Evolutionary conservation across 768 basidiomycete genomes (phyloP), one percentile per base, ranked within the genome.

Genomic region (Boletus vermiculosoides): DNA sequence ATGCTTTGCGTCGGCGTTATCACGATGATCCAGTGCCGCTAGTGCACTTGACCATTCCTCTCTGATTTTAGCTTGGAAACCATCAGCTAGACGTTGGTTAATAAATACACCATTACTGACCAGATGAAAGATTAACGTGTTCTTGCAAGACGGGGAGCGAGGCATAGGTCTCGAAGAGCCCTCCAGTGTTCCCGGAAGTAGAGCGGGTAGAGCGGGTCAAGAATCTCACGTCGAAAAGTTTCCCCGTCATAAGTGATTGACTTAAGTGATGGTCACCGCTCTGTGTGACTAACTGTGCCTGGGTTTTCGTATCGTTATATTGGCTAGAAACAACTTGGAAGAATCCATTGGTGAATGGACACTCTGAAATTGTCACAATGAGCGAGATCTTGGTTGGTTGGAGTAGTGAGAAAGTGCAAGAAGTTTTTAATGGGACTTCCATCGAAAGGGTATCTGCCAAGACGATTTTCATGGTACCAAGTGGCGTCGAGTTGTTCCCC

Each of bases 211-310:
- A 42, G 31, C 1, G 23, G 34, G 66, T 22, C 52, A 68, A 18
- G 55, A 66, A 66, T 13, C 53, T 62, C n/a, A 66, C 55, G 23
- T 66, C 66, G n/a, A 53, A 58, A 15, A 57, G 47, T 37, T 48
- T 63, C 45, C 65, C 65, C 7, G 63, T 66, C 12, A 34, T 15
- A 18, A 68, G 60, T 34, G 55, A 66, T 45, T 11, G 55, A 40
- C 31, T 42, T 13, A 68, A n/a, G 15, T 58, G 28, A 42, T 16
- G 28, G 12, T 60, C 58, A 31, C 44, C 31, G 6, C 47, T 52
- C 42, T 33, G 63, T 23, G 20, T 57, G 30, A 50, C 57, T 1
- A 63, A 28, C 30, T 49, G 42, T 16, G 12, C 42, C 10, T 60
- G 50, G 31, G 40, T 23, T 13, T 34, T n/a, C 39, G 28, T 47